Percentiles rank a stretch among this genome's conserved stretches.
Evolutionary conservation across 495 filamentous ascomycete species (phyloP).

Genomic region (Penicillium samsonianum): DNA sequence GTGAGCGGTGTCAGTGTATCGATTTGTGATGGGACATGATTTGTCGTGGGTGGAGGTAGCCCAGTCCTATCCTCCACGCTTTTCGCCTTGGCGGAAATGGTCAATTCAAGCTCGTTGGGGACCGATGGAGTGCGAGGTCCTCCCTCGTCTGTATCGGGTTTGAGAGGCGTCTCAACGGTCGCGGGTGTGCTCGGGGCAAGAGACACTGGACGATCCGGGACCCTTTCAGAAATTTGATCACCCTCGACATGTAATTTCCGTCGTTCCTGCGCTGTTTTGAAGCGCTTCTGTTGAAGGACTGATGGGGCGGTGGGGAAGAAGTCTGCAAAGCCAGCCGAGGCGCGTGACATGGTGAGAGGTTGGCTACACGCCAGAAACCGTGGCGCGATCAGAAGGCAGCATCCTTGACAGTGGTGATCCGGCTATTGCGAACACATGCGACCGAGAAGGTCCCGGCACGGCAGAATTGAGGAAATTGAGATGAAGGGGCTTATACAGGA

Average conservation of each 20-base stretch:
- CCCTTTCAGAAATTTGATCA: conserved; percentile 18
- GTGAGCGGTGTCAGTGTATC: conserved; percentile 76
- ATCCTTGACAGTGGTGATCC: conserved; percentile 40
- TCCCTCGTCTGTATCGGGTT: conserved; percentile 5
- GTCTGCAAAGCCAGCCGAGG: conserved; percentile 80
- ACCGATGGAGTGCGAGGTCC: conserved; percentile 18
- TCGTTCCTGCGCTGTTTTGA: conserved; percentile 44
- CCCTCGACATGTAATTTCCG: conserved; percentile 26
- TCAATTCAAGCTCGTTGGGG: conserved; percentile 60
- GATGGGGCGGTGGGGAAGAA: conserved; percentile 88
- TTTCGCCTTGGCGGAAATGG: conserved; percentile 63
- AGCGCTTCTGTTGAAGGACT: conserved; percentile 58
- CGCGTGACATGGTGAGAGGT: conserved; percentile 70
- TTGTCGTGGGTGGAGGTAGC: conserved; percentile 25
- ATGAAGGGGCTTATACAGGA: conserved; percentile 5
- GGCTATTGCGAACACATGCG: conserved; percentile 26
- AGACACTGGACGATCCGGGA: conserved; percentile 4
- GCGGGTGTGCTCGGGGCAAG: conserved; percentile 18
- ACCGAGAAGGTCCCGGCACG: conserved; percentile 28
- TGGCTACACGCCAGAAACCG: conserved; percentile 47
- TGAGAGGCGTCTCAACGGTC: conserved; percentile 19
- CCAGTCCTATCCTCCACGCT: conserved; percentile 34
- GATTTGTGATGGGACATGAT: conserved; percentile 49
- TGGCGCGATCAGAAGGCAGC: conserved; percentile 41
- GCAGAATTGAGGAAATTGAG: conserved; percentile 7